Base-by-base conservation (phyloP, 2,329 filamentous ascomycete species). In the Colletotrichum sansevieriae region DNA sequence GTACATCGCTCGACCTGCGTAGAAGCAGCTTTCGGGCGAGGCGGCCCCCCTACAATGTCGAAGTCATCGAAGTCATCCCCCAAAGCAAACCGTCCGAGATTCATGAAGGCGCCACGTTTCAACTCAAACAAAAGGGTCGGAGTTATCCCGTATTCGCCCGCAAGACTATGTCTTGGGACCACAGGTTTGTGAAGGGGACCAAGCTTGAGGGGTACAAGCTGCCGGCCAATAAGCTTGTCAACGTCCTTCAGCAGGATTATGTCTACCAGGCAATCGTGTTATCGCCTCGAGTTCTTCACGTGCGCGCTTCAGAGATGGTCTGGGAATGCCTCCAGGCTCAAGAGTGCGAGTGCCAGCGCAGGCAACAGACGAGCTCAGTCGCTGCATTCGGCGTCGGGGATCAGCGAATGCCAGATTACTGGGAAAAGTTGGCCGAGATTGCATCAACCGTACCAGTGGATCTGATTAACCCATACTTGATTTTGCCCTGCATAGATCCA, bases 271-370 rank as follows among this genome's bases (percentile, higher is more conserved):
- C 29, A 29, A n/a, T 68, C 2, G 12, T 65, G 11, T 10, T 65
- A 33, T 65, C 65, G 0, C 29, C 47, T 2, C 29, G 62, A 35
- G n/a, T 68, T 4, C 61, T 68, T 3, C 41, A 65, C 35, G 18
- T 68, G 9, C 37, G 41, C 9, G 29, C 29, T 11, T 41, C 33
- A 4, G 65, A 68, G 18, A 59, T 68, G 39, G 41, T 35, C 3
- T 68, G 65, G 65, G 46, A 65, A 4, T 68, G 65, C 2, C 18
- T 20, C 1, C 18, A 51, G 12, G 12, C 10, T 0, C 18, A 22
- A 25, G n/a, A 22, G 12, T 68, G 65, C 61, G 65, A 68, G 47
- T 68, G 65, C 9, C 44, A n/a, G 9, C 13, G 20, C 2, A 12
- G 33, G 20, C 4, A 6, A 0, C 33, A 55, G 9, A 55, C 25